phyloP scores from a whole-genome alignment of 2,329 filamentous ascomycete genomes.

The Penicillium janthinellum region DNA sequence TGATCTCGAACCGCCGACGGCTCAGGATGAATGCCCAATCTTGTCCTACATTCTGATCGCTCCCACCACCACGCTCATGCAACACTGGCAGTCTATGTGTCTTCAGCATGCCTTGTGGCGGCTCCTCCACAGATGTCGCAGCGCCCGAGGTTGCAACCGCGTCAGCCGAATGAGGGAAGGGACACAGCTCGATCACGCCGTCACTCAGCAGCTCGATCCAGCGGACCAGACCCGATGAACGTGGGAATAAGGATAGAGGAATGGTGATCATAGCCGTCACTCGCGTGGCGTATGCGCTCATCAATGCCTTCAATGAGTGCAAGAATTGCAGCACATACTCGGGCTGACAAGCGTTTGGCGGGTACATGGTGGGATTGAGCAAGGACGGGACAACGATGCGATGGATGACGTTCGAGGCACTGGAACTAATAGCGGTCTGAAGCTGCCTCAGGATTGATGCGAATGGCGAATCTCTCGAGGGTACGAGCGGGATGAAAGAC shows the following conservation, averaged over 20 bases:
- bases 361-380: conserved; percentile 83
- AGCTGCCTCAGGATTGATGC: conserved; percentile 64
- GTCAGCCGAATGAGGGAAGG: conserved; percentile 64
- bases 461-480: conserved; percentile 58
- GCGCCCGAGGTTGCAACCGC: conserved; percentile 55
- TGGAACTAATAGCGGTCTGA: conserved; percentile 57
- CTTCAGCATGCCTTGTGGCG: conserved; percentile 81
- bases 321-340: conserved; percentile 76
- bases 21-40: conserved; percentile 91
- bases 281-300: conserved; percentile 66
- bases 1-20: conserved; percentile 78
- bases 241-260: conserved; percentile 77
- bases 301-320: conserved; percentile 72
- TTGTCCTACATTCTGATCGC: conserved; percentile 69
- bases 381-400: conserved; percentile 82
- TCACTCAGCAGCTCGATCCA: conserved; percentile 87
- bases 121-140: conserved; percentile 66
- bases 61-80: conserved; percentile 85
- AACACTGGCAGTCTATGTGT: conserved; percentile 81
- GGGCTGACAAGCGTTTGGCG: conserved; percentile 68
- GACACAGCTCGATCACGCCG: conserved; percentile 81
- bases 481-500: conserved; percentile 53
- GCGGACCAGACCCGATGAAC: conserved; percentile 71
- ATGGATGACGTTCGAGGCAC: conserved; percentile 66
- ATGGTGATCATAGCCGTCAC: conserved; percentile 75